Evolutionary conservation across 306 rosid species (phyloP).

Genomic region (Rosa persica): DNA sequence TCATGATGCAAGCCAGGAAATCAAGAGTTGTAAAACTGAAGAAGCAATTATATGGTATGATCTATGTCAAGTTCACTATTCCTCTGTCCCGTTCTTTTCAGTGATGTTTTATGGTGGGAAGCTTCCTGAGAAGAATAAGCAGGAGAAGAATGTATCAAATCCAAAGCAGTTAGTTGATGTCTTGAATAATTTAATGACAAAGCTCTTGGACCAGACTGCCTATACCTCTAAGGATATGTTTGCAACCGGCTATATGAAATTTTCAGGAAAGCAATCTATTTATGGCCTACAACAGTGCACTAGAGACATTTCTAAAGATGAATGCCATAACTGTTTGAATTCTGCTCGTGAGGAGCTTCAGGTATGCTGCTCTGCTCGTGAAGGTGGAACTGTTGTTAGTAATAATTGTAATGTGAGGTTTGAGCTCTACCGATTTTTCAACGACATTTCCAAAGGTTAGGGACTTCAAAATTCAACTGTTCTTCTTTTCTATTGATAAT

Average conservation of each 20-base stretch:
- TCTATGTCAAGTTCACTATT: conserved; percentile 54
- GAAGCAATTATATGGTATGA: conserved; percentile 67
- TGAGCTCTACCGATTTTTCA: conserved; percentile 34
- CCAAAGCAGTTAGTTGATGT: conserved; percentile 14
- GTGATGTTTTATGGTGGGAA: conserved; percentile 36
- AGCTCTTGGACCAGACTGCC: conserved; percentile 32
- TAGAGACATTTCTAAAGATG: conserved; percentile 30
- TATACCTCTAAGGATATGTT: conserved; percentile 41
- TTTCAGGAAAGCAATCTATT: conserved; percentile 22
- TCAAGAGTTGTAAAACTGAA: conserved; percentile 33
- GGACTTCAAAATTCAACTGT: not conserved
- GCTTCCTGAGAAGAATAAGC: conserved; percentile 23
- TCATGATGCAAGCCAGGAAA: conserved; percentile 43
- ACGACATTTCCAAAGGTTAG: conserved; percentile 30
- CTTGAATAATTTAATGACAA: conserved; percentile 29
- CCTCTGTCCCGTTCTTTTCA: conserved; percentile 34
- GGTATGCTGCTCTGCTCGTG: conserved; percentile 34
- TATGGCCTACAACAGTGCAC: conserved; percentile 69
- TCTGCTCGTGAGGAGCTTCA: conserved; percentile 31
- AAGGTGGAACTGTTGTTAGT: conserved; percentile 42
- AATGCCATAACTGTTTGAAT: conserved; percentile 39
- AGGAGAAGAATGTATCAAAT: conserved; percentile 30
- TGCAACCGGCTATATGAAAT: conserved; percentile 37
- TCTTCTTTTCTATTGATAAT: not conserved
- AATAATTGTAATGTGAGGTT: conserved; percentile 51